These are phyloP conservation scores for Gastrodia elata DNA, from an alignment of 106 monocot species.

Conservation along the genomic window DNA sequence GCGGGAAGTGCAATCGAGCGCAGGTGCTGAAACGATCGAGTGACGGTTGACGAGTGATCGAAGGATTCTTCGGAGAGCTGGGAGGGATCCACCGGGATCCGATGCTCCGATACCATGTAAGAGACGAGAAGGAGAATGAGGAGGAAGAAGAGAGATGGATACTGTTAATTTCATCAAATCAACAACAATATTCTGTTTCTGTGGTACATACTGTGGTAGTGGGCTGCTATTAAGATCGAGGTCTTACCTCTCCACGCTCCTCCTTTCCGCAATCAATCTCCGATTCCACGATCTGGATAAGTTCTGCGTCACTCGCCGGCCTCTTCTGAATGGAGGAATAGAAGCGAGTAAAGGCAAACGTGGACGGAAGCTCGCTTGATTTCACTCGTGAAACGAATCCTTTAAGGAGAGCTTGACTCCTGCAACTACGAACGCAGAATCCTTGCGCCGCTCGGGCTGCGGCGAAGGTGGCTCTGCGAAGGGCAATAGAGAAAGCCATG, in stretches of 20 bases:
- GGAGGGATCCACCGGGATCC: no score
- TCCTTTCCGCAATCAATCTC: neutral
- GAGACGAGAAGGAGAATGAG: no score
- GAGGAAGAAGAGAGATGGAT: no score
- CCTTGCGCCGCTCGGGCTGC: neutral
- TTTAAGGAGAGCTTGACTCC: neutral
- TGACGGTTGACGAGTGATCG: no score
- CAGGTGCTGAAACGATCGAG: no score
- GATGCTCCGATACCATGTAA: no score
- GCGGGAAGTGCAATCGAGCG: no score
- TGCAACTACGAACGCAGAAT: neutral
- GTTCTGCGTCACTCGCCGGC: neutral
- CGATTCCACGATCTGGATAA: neutral
- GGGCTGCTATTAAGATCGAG: no score
- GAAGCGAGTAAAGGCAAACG: neutral
- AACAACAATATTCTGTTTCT: no score
- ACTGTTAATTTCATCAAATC: no score
- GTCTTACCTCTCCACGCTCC: neutral
- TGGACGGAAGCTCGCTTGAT: neutral
- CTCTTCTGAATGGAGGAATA: neutral
- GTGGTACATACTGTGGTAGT: no score
- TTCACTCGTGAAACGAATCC: slow-evolving; percentile 1
- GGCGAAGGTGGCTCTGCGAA: neutral
- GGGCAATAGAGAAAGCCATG: neutral
- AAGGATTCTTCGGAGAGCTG: no score